A percentile compares a stretch with the other conserved stretches of the same genome.
Conservation (phyloP, 2,329 filamentous ascomycete species). For the Diaporthe velutina region DNA sequence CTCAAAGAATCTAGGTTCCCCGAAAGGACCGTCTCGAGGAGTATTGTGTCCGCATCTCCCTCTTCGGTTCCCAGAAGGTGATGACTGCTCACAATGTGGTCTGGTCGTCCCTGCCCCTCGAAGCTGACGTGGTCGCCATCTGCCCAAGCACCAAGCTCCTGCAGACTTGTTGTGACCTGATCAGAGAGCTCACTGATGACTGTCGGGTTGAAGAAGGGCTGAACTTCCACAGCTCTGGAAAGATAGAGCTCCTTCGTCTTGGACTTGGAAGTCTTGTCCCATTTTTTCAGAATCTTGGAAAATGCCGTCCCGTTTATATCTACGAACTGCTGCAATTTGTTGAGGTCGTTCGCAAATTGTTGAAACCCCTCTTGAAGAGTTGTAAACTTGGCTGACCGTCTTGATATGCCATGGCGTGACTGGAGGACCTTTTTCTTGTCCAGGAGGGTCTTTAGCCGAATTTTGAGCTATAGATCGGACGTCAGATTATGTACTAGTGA, state of each 20-base stretch:
- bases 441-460: slow-evolving; percentile 89
- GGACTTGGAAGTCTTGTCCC: slow-evolving; percentile 99
- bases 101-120: slow-evolving; percentile 63
- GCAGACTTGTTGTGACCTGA: slow-evolving; percentile 93
- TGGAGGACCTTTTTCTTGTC: slow-evolving; percentile 96
- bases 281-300: slow-evolving; percentile 99
- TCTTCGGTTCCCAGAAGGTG: slow-evolving; percentile 83
- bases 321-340: slow-evolving; percentile 98
- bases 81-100: slow-evolving; percentile 75
- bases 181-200: slow-evolving; percentile 97
- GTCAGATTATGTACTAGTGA: neutral
- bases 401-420: slow-evolving; percentile 82
- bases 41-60: slow-evolving; percentile 87
- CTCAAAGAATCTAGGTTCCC: slow-evolving; percentile 83
- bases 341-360: slow-evolving; percentile 95
- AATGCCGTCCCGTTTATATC: slow-evolving; percentile 98
- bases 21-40: slow-evolving; percentile 87
- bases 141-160: slow-evolving; percentile 96
- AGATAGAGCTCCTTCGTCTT: slow-evolving; percentile 98
- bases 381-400: slow-evolving; percentile 92
- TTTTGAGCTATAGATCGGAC: slow-evolving; percentile 77
- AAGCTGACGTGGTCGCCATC: slow-evolving; percentile 95
- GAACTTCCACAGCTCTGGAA: slow-evolving; percentile 94
- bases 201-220: slow-evolving; percentile 97
- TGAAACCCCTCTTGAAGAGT: slow-evolving; percentile 97